Conservation (phyloP, 106 monocot species). For the Amphibolis antarctica region DNA sequence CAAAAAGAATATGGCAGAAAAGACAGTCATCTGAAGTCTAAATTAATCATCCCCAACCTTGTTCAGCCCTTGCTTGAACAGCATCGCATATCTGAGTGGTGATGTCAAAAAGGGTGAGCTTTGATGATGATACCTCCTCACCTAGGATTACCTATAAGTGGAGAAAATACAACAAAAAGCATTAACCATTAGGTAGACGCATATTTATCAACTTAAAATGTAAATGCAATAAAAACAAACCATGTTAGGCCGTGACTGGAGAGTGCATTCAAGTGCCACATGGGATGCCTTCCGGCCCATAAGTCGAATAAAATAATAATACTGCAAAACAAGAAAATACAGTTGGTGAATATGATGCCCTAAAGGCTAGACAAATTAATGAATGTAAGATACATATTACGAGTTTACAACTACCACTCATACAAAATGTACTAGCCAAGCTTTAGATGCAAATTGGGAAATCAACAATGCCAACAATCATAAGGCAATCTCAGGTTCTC, state of each 20-base stretch:
- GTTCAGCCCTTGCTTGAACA: slow-evolving; percentile 65
- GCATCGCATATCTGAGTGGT: slow-evolving; percentile 85
- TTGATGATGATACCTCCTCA: slow-evolving; percentile 76
- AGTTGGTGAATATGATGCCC: not conserved
- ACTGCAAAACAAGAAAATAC: slow-evolving; percentile 34
- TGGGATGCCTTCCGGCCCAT: slow-evolving; percentile 92
- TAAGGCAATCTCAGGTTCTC: too few species aligned
- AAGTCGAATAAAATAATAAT: slow-evolving; percentile 91
- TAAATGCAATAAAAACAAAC: slow-evolving; percentile 19
- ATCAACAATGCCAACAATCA: too few species aligned
- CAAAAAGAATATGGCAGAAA: too few species aligned
- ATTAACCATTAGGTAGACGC: not conserved
- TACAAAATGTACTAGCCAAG: too few species aligned
- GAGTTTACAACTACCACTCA: too few species aligned
- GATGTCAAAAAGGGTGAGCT: slow-evolving; percentile 82
- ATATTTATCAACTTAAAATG: not conserved
- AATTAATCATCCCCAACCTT: slow-evolving; percentile 26
- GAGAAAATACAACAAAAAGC: not conserved
- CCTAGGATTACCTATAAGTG: slow-evolving; percentile 63
- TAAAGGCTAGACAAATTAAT: too few species aligned
- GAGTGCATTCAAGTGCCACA: slow-evolving; percentile 86
- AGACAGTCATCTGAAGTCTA: too few species aligned
- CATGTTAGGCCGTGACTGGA: slow-evolving; percentile 92
- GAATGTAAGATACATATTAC: too few species aligned
- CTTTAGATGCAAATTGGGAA: too few species aligned